Evolutionary conservation across 2,329 filamentous ascomycete genomes (phyloP).

Genomic region (Moelleriella libera): DNA sequence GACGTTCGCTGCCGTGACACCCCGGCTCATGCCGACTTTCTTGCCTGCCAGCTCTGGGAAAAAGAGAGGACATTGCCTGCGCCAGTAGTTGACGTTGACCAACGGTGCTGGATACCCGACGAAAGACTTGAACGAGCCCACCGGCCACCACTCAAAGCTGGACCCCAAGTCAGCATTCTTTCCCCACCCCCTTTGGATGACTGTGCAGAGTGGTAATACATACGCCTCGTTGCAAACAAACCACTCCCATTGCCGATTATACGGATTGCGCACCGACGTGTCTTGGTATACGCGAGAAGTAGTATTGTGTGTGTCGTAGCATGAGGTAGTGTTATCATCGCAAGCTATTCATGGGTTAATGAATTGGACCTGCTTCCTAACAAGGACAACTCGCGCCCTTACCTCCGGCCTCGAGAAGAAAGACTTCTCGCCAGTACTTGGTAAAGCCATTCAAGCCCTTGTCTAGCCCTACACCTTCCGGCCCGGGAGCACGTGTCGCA

Average conservation of each 20-base stretch:
- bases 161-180: background rate
- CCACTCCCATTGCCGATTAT: slow-evolving; percentile 38
- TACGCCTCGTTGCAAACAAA: slow-evolving; percentile 47
- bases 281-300: slow-evolving; percentile 32
- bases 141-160: slow-evolving; percentile 10
- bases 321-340: background rate
- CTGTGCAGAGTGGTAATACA: slow-evolving; percentile 6
- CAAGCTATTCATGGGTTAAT: background rate
- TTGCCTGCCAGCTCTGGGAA: slow-evolving; percentile 37
- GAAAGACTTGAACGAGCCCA: slow-evolving; percentile 10
- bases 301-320: slow-evolving; percentile 3
- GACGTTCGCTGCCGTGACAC: slow-evolving; percentile 16
- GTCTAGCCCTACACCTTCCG: slow-evolving; percentile 35
- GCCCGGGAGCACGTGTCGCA: slow-evolving; percentile 2
- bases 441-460: slow-evolving; percentile 40
- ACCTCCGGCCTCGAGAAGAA: slow-evolving; percentile 28
- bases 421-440: slow-evolving; percentile 31
- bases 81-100: slow-evolving; percentile 34
- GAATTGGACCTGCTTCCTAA: background rate
- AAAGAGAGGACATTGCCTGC: slow-evolving; percentile 37
- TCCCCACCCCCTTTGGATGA: background rate
- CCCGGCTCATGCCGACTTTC: slow-evolving; percentile 10
- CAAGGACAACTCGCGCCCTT: slow-evolving; percentile 11
- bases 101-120: slow-evolving; percentile 35
- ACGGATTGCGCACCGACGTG: slow-evolving; percentile 24